Conservation (phyloP, 1,284 basidiomycete genomes). For the Heterobasidion parviporum region DNA sequence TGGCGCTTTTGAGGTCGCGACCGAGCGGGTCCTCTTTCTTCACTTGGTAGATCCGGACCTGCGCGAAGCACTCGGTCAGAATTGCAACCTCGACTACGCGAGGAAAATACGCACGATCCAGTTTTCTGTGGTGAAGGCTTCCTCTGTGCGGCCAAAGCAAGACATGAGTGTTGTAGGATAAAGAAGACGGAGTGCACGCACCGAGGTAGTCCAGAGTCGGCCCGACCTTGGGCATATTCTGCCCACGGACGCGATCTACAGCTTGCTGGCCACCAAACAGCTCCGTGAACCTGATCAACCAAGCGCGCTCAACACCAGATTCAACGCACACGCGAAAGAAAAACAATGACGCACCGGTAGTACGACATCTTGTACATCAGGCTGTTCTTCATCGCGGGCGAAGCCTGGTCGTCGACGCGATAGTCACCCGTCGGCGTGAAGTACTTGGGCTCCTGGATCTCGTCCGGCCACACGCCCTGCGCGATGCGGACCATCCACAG, state of each 20-base stretch:
- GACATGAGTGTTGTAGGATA: slow-evolving; percentile 1
- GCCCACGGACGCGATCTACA: slow-evolving; percentile 78
- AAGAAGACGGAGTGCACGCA: slow-evolving; percentile 26
- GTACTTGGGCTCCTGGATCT: slow-evolving; percentile 91
- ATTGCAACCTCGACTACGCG: slow-evolving; percentile 1
- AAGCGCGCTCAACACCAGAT: neutral
- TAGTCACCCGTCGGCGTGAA: slow-evolving; percentile 96
- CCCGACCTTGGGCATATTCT: slow-evolving; percentile 68
- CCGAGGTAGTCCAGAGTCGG: slow-evolving; percentile 84
- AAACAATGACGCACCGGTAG: slow-evolving; percentile 56
- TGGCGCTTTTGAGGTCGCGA: slow-evolving; percentile 80
- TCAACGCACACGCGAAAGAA: slow-evolving; percentile 4
- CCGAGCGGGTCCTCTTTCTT: slow-evolving; percentile 93
- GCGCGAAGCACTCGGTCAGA: slow-evolving; percentile 3
- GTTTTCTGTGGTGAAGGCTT: slow-evolving; percentile 96
- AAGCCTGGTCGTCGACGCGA: slow-evolving; percentile 83
- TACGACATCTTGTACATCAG: slow-evolving; percentile 99
- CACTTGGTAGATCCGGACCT: slow-evolving; percentile 93
- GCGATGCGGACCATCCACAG: slow-evolving; percentile 98
- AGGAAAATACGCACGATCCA: slow-evolving; percentile 71
- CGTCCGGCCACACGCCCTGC: slow-evolving; percentile 98
- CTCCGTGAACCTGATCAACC: slow-evolving; percentile 65
- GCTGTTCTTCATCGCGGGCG: slow-evolving; percentile 89
- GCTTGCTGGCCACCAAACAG: slow-evolving; percentile 74
- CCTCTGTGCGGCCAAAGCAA: slow-evolving; percentile 43